Evolutionary conservation across 2,329 filamentous ascomycete genomes (phyloP).

Genomic region (Bipolaris victoriae): DNA sequence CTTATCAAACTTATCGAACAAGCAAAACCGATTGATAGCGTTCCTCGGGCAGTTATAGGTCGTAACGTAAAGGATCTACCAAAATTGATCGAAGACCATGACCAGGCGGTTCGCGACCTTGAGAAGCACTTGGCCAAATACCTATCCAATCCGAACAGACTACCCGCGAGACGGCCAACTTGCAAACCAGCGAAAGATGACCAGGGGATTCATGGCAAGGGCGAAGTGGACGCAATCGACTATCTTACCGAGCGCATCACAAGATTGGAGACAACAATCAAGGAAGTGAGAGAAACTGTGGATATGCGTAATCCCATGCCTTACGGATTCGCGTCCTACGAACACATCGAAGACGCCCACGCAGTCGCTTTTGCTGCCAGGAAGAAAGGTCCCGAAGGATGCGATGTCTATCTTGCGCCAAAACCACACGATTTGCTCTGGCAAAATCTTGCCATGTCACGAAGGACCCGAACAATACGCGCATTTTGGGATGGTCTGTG

Average conservation of each 20-base stretch:
- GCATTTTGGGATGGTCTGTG: slow-evolving; percentile 81
- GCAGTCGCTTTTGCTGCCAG: slow-evolving; percentile 77
- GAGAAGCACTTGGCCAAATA: slow-evolving; percentile 83
- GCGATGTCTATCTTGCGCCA: slow-evolving; percentile 79
- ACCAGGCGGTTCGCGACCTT: slow-evolving; percentile 77
- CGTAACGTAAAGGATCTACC: slow-evolving; percentile 92
- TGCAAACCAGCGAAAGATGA: slow-evolving; percentile 83
- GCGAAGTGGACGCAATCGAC: slow-evolving; percentile 90
- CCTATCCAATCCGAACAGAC: slow-evolving; percentile 78
- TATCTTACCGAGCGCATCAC: slow-evolving; percentile 86
- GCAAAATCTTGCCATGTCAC: slow-evolving; percentile 83
- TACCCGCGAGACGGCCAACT: slow-evolving; percentile 76
- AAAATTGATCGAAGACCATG: slow-evolving; percentile 80
- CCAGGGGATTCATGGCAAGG: slow-evolving; percentile 65
- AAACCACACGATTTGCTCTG: slow-evolving; percentile 92
- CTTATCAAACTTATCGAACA: slow-evolving; percentile 81
- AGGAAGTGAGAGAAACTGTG: slow-evolving; percentile 79
- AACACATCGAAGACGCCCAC: slow-evolving; percentile 86
- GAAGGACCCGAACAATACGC: slow-evolving; percentile 70
- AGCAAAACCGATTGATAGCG: slow-evolving; percentile 74
- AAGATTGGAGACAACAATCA: slow-evolving; percentile 81
- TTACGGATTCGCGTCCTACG: slow-evolving; percentile 93
- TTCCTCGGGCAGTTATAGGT: slow-evolving; percentile 80
- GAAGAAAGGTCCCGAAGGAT: slow-evolving; percentile 78
- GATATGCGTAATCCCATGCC: slow-evolving; percentile 87